Evolutionary conservation across 2,329 filamentous ascomycete genomes (phyloP).

Genomic region (Cytospora chrysosperma): DNA sequence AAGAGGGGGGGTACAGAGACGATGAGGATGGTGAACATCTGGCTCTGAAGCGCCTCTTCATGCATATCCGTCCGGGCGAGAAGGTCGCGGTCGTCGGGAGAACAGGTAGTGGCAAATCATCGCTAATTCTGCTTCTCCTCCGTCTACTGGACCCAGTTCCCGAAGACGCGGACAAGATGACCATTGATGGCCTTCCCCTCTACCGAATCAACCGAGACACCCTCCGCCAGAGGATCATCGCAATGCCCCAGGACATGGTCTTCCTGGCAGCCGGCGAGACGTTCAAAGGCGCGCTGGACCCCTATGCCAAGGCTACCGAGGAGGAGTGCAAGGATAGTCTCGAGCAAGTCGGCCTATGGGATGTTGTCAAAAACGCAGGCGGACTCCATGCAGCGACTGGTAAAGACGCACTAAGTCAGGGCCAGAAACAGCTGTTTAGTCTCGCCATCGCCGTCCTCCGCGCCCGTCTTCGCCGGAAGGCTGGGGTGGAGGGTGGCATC

Average conservation of each 20-base stretch:
- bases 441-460: conserved; percentile 49
- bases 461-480: conserved; percentile 1
- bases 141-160: conserved; percentile 38
- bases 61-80: conserved; percentile 32
- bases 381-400: conserved; percentile 37
- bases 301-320: conserved; percentile 26
- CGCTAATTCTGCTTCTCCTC: conserved; percentile 39
- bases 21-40: conserved; percentile 14
- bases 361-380: conserved; percentile 28
- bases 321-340: conserved; percentile 29
- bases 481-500: conserved; percentile 2
- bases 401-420: conserved; percentile 46
- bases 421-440: conserved; percentile 51
- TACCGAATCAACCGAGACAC: conserved; percentile 33
- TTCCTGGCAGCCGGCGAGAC: conserved; percentile 40
- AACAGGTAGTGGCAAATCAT: conserved; percentile 40
- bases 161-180: conserved; percentile 28
- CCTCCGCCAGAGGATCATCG: conserved; percentile 41
- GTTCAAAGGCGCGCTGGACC: conserved; percentile 36
- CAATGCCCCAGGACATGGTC: conserved; percentile 44
- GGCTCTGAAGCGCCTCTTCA: conserved; percentile 32
- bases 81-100: conserved; percentile 37
- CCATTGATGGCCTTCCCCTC: conserved; percentile 37
- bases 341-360: conserved; percentile 28
- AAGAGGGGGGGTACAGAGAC: background rate